Conservation (phyloP, 108 stramenopile genomes). For the Conticribra guillardii region DNA sequence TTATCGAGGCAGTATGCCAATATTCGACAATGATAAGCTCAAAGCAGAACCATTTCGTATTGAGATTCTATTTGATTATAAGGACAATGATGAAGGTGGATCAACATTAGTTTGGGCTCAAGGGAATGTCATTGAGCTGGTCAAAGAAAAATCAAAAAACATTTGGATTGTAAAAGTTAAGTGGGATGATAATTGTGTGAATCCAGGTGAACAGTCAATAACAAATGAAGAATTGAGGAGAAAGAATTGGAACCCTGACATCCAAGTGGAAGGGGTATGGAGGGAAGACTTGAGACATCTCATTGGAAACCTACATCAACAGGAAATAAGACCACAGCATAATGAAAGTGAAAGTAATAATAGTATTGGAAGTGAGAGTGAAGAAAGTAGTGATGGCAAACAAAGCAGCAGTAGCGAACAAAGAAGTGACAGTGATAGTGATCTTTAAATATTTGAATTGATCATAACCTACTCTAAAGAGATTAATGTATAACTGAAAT, state of each 20-base stretch:
- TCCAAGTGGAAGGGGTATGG: constrained; percentile 1
- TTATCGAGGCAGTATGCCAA: background rate
- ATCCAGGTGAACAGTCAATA: background rate
- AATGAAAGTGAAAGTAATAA: no score
- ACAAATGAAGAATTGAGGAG: constrained; percentile 2
- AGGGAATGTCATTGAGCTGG: constrained; percentile 9
- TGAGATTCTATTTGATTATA: constrained; percentile 9
- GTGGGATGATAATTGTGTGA: constrained; percentile 14
- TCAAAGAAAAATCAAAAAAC: constrained; percentile 2
- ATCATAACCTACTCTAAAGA: no score
- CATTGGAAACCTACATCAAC: no score
- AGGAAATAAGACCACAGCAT: no score
- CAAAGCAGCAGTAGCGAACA: no score
- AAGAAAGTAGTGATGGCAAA: no score
- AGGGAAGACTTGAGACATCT: background rate
- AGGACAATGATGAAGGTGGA: background rate
- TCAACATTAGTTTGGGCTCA: constrained; percentile 9
- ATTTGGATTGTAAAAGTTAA: constrained; percentile 5
- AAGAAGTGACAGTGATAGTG: no score
- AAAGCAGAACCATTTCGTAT: constrained; percentile 9
- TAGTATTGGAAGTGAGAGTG: no score
- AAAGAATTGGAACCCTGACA: constrained; percentile 10
- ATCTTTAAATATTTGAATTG: no score
- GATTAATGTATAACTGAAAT: no score
- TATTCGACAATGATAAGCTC: constrained; percentile 3